These are phyloP conservation scores for Trametes elegans DNA, from an alignment of 768 basidiomycete genomes.

Conservation along the genomic window DNA sequence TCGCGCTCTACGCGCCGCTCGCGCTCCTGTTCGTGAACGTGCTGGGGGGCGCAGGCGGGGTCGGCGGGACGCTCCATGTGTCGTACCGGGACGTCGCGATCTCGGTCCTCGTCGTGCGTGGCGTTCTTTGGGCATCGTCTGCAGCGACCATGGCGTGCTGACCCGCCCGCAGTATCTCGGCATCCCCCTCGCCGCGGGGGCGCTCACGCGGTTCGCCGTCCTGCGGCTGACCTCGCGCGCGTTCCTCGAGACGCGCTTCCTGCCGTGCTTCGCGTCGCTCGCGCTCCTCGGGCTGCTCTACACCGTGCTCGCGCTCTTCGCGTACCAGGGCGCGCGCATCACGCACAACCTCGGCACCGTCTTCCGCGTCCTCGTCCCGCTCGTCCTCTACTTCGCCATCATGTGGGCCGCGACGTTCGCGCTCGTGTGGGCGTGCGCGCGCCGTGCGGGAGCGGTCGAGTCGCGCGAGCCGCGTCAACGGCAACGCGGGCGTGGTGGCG, in stretches of 20 bases:
- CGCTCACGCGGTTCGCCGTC: conserved; percentile 62
- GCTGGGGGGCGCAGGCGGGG: conserved; percentile 45
- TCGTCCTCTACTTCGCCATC: conserved; percentile 73
- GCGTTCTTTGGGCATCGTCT: not conserved
- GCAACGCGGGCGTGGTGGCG: no score
- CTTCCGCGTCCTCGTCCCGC: conserved; percentile 79
- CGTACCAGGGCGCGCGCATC: conserved; percentile 56
- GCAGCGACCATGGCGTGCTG: not conserved
- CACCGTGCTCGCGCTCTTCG: conserved; percentile 77
- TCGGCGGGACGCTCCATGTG: conserved; percentile 42
- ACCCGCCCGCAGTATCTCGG: conserved; percentile 62
- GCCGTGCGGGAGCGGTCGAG: conserved; percentile 29
- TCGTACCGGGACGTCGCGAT: conserved; percentile 59
- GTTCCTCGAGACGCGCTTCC: conserved; percentile 56
- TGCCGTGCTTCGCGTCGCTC: conserved; percentile 67
- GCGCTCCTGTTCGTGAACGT: conserved; percentile 72
- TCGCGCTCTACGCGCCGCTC: conserved; percentile 72
- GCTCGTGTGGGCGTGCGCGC: conserved; percentile 48
- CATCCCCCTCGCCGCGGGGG: conserved; percentile 71
- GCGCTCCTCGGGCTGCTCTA: conserved; percentile 77
- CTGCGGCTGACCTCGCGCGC: conserved; percentile 43
- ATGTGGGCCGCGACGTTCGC: conserved; percentile 71
- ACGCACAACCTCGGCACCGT: conserved; percentile 71
- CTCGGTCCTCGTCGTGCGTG: conserved; percentile 70
- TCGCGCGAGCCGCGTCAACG: no score